Base-by-base conservation (phyloP, 2,329 filamentous ascomycete genomes). In the Aspergillus quadricinctus region DNA sequence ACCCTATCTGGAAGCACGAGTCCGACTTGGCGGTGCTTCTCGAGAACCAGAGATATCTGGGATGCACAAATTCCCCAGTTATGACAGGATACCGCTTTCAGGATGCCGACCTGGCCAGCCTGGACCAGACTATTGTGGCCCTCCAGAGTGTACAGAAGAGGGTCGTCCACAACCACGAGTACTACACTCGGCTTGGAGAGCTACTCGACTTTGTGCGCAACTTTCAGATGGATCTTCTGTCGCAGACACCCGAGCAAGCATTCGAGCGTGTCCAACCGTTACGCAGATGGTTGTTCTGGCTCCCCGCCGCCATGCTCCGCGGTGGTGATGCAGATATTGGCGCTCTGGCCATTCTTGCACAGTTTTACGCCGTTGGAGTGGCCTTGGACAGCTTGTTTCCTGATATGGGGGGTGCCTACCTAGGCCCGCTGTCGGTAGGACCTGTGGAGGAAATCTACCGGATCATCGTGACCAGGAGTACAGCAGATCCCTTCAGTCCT, bases 201-300 rank as follows among this genome's bases (percentile, higher is more conserved):
- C 78, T 92, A 60, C 82, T 88, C 64, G 84, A 81, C 57, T 92
- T 92, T 75, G 79, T 92, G 61, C 86, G 88, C 73, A 83, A 86
- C 45, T 82, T 89, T 56, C 85, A 86, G 68, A 86, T 88, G 70
- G 85, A 90, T 62, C 85, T 86, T 69, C 85, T 87, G 4, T 81
- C 82, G 11, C 81, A 88, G 61, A 85, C 86, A 25, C 85, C 92
- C 25, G 88, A 90, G 61, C 87, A 95, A 69, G 90, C 96, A 69
- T 97, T 97, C 70, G 88, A 92, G 67, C 89, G 92, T 61, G 84
- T 97, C 10, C 92, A 95, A 61, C 88, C 90, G 9, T 82, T 99
- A 57, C 84, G 92, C 54, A 89, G 90, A 64, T 97, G 93, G 92
- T 83, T 97, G 17, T 96, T 97, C 76, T 97, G 93, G 92, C 85